Evolutionary conservation across 352 stramenopile genomes (phyloP), one percentile per base, ranked within the genome.

Genomic region (Pythium plurisporium): DNA sequence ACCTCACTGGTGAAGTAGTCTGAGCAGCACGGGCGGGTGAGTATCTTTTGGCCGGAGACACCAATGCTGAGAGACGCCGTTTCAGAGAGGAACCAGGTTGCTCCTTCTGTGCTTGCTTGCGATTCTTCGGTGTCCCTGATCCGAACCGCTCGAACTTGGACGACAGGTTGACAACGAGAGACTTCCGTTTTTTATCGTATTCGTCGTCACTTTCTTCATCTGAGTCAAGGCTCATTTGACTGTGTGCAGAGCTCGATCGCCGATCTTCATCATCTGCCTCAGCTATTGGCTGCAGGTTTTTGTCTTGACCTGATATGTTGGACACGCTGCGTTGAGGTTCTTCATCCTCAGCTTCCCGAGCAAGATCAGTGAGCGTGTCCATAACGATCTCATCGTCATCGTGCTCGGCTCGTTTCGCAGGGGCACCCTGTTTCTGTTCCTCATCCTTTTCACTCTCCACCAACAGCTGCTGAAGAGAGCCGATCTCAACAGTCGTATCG

Each of bases 151-250:
- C 77, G 48, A 95, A 93, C 40, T 84, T 73, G 9, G 70, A 68
- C n/a, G 75, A 81, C 25, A 93, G 42, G 40, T 93, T 95, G 22
- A 93, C 74, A 1, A 85, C 69, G 0, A 95, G 48, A 14, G 80
- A 88, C 44, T 84, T 72, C 0, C 77, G 69, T 10, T 65, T 69
- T 20, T 65, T 49, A 23, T 69, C 51, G 54, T 86, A 76, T 41
- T 90, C 81, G 3, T 58, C 61, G 43, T 91, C 81, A 25, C 73
- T 87, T 4, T 86, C 72, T 6, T 85, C 67, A 12, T 70, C 74
- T 11, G 65, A 82, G 10, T 83, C 82, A 19, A 91, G 63, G n/a
- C 81, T 90, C 74, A 94, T 91, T 59, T 72, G 69, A 55, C 84
- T 94, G n/a, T 81, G 74, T 12, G 59, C 69, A 27, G 79, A 87